Evolutionary conservation across 2,329 filamentous ascomycete genomes (phyloP), one percentile per base, ranked within the genome.

Genomic region (Hawksworthiomyces lignivorus): DNA sequence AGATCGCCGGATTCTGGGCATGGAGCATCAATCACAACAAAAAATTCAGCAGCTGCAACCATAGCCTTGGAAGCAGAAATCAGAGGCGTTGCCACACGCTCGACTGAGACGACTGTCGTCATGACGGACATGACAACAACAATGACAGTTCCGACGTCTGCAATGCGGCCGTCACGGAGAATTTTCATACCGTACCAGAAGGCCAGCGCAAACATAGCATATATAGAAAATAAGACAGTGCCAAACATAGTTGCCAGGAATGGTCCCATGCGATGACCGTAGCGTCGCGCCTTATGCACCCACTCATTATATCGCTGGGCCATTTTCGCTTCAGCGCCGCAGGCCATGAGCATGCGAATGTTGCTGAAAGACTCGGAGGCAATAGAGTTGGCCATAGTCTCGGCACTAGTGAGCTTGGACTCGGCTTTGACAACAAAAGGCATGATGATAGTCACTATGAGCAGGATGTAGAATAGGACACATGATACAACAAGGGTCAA

Each of bases 141-240:
- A 20, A 79, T 61, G 38, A 82, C 68, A 7, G 69, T 72, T 32
- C 74, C 68, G 10, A 78, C 62, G 44, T 62, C 64, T 14, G 63
- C 49, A 30, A 81, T 56, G 15, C 64, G 61, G 1, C 67, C 67
- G 11, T 73, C 63, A 2, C 65, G 47, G 36, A 60, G 69, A 0
- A 70, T 66, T 50, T 69, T 73, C 34, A 71, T 69, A 4, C 78
- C 79, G 49, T 73, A 82, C 76, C 76, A 82, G 48, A 83, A 83
- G 7, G 70, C 64, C 18, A 82, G 62, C 2, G 68, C 72, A 47
- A 80, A 80, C 0, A 70, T 64, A 3, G 62, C 56, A 43, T 70
- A 75, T 0, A 73, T 55, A 4, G 65, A 67, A 39, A 79, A 77
- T 57, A 77, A 78, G 14, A 79, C 55, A 1, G 73, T 59, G 3